These are phyloP conservation scores for Saccharomycopsis sp. DNA, from an alignment of 805 yeast species.

Conservation along the genomic window DNA sequence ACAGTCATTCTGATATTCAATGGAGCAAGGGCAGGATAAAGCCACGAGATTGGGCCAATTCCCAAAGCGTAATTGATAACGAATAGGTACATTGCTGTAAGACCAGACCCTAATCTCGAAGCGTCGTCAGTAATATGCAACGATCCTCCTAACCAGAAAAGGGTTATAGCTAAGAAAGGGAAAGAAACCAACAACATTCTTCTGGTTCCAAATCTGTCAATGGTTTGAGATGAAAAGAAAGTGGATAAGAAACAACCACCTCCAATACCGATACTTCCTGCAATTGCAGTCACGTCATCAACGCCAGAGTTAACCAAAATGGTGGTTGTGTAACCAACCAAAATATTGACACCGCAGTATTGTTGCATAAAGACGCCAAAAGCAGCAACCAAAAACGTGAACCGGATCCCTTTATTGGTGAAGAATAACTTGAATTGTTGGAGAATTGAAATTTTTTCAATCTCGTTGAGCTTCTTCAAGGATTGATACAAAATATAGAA, in stretches of 20 bases:
- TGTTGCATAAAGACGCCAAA: conserved; percentile 48
- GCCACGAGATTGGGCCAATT: conserved; percentile 51
- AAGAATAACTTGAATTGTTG: conserved; percentile 37
- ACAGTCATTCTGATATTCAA: conserved; percentile 45
- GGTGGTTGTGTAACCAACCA: conserved; percentile 45
- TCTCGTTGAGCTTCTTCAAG: conserved; percentile 40
- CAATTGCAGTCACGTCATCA: conserved; percentile 36
- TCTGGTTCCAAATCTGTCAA: conserved; percentile 45
- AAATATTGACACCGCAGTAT: conserved; percentile 48
- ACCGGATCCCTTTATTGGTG: conserved; percentile 41
- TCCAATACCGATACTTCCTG: conserved; percentile 36
- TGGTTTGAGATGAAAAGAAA: conserved; percentile 41
- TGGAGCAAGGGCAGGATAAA: conserved; percentile 49
- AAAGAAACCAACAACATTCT: conserved; percentile 47
- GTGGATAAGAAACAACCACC: conserved; percentile 43
- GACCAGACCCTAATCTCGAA: conserved; percentile 38
- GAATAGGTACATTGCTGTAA: conserved; percentile 41
- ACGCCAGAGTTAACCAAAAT: conserved; percentile 41
- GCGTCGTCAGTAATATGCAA: conserved; percentile 33
- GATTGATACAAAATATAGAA: conserved; percentile 51
- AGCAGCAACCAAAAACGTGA: conserved; percentile 44
- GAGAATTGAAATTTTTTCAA: conserved; percentile 33
- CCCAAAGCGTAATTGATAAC: conserved; percentile 42
- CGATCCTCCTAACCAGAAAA: conserved; percentile 46
- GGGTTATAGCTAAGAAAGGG: conserved; percentile 51